These are phyloP conservation scores for Pseudognaphalium luteoalbum DNA, from an alignment of 129 eudicot genomes.

Conservation along the genomic window DNA sequence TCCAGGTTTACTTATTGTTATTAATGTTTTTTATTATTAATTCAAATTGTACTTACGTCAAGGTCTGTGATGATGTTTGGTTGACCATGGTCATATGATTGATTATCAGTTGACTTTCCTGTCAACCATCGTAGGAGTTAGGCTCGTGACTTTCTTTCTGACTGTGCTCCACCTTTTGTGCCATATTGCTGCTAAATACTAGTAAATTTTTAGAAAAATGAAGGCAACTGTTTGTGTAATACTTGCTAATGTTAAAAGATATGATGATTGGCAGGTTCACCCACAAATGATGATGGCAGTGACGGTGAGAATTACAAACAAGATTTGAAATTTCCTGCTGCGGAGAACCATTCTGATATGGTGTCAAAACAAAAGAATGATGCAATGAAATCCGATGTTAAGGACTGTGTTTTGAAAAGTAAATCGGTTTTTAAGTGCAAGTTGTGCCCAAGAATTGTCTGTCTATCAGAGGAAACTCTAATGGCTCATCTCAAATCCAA, in stretches of 20 bases:
- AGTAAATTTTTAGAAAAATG: too few relatives aligned
- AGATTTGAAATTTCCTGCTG: slow-evolving; percentile 1
- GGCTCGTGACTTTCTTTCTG: neutral
- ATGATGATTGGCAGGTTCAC: slow-evolving; percentile 52
- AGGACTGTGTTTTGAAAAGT: slow-evolving; percentile 57
- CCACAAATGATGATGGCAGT: slow-evolving; percentile 53
- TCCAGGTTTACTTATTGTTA: slow-evolving; percentile 48
- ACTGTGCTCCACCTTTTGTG: neutral
- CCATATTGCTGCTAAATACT: neutral
- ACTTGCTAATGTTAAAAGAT: neutral
- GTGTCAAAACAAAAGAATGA: slow-evolving; percentile 26
- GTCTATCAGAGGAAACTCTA: slow-evolving; percentile 80
- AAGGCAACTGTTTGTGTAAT: neutral
- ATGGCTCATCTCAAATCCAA: slow-evolving; percentile 84
- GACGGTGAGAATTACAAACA: slow-evolving; percentile 28
- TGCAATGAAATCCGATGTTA: slow-evolving; percentile 30
- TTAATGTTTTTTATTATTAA: neutral
- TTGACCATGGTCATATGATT: neutral
- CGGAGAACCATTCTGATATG: slow-evolving; percentile 19
- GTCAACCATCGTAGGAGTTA: neutral
- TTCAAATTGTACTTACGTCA: neutral
- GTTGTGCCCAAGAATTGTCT: slow-evolving; percentile 88
- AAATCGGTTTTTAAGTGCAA: slow-evolving; percentile 94
- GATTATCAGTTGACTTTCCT: neutral
- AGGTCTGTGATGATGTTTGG: neutral